Evolutionary conservation across 2,329 filamentous ascomycete species (phyloP), one percentile per base, ranked within the genome.

Genomic region (Aurifilum marmelostoma): DNA sequence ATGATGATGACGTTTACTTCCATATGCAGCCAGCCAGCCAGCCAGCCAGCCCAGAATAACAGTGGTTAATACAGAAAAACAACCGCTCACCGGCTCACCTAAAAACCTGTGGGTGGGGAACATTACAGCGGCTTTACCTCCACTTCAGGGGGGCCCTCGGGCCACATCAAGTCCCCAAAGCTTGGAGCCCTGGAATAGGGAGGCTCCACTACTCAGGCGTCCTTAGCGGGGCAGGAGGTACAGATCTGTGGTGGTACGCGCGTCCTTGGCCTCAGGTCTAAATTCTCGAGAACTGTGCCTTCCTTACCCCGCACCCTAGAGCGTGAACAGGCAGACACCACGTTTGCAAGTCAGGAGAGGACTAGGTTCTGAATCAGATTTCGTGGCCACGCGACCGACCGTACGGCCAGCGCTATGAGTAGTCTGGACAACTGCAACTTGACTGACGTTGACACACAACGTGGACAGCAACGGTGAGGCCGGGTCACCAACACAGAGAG

Each of bases 131-230:
- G 52, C 52, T 29, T 29, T 56, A 27, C 52, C 24, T 56, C 52
- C 24, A 29, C 27, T 29, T 56, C 67, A 65, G 41, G 56, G 41
- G 27, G 63, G 63, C 11, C 7, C 34, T 37, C 21, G 29, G 56
- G 16, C 56, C 56, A 59, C 18, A 21, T 37, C 32, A 18, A 16
- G 52, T 29, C 52, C 8, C 24, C 32, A n/a, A 56, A 54, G n/a
- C 16, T 56, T 56, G 52, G 52, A 56, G 52, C 32, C 52, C 14
- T 37, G 56, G 29, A 59, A 59, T 34, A 59, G 56, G 56, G 56
- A 59, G 56, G 56, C 56, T 37, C 56, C 56, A 59, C 56, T 32
- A 7, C 52, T 29, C 52, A 56, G 52, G 24, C 27, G 24, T 27
- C 52, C 52, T 21, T 1, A 18, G 24, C 24, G 52, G 52, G 52